Evolutionary conservation across 1,284 basidiomycete species (phyloP), one percentile per base, ranked within the genome.

Genomic region (Sporisorium iseilematis-ciliati): DNA sequence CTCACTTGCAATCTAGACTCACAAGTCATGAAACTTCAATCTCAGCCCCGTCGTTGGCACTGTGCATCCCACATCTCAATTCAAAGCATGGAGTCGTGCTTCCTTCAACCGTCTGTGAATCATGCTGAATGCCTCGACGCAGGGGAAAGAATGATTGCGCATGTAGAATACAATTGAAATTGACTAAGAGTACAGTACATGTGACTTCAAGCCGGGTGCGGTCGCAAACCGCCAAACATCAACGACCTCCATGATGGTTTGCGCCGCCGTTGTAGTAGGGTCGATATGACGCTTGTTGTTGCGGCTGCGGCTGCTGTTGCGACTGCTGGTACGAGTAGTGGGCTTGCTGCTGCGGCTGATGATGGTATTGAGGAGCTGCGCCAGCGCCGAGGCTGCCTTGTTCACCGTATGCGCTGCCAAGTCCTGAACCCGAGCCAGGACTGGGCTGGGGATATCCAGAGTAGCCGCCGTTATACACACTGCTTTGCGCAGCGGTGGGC

Each of bases 201-300:
- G 29, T 38, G 35, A 14, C 35, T 16, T 16, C 14, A 14, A 14
- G 35, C 35, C 12, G 16, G 14, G 2, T 35, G 35, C 35, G 35
- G 35, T 43, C 42, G 42, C 42, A 21, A 43, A 43, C 12, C n/a
- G 42, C 42, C 21, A 20, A 20, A 20, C 21, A 31, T 56, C 40
- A 66, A 12, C 65, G 65, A 20, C 59, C 56, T 38, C 65, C 56
- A 21, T 59, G 52, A 42, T 57, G 55, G n/a, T 38, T 57, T 29
- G 42, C 41, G 16, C 65, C 59, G 4, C 46, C 57, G 10, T 43
- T 20, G 8, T 65, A 58, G 53, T 60, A 60, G 16, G 57, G 26
- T 2, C 61, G 60, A 16, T 69, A 50, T 10, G 55, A 33, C 21
- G 31, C 16, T 18, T 26, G 23, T n/a, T 57, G 56, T 12, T 48